phyloP scores from a whole-genome alignment of 805 yeast species.

The Spathaspora girioi region DNA sequence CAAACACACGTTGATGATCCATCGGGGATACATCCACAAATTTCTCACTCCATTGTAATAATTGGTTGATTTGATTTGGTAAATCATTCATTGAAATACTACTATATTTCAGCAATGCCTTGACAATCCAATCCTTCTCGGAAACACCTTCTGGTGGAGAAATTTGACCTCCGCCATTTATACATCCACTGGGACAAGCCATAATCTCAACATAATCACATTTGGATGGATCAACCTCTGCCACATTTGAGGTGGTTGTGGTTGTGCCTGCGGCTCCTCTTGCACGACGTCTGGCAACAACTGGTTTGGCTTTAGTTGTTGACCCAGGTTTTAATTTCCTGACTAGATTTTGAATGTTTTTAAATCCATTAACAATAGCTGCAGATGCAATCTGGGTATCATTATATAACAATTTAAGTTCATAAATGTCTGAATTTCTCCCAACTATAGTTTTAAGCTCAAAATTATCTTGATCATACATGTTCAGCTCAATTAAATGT shows the following conservation, averaged over 20 bases:
- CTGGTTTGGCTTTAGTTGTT: conserved; percentile 24
- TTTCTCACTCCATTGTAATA: conserved; percentile 29
- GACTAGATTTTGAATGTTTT: conserved; percentile 91
- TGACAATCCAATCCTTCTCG: conserved; percentile 44
- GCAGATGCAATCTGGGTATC: conserved; percentile 43
- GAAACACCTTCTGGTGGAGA: conserved; percentile 23
- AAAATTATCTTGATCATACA: conserved; percentile 17
- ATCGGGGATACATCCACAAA: conserved; percentile 30
- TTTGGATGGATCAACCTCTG: conserved; percentile 54
- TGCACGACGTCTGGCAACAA: conserved; percentile 44
- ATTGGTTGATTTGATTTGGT: conserved; percentile 11
- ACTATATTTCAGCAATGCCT: conserved; percentile 32
- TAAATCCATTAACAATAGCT: conserved; percentile 81
- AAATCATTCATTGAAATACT: conserved; percentile 22
- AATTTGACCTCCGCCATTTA: conserved; percentile 94
- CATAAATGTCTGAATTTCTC: conserved; percentile 73
- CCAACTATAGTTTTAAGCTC: conserved; percentile 49
- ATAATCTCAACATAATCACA: conserved; percentile 88
- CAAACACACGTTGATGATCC: conserved; percentile 33
- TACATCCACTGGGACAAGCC: conserved; percentile 99
- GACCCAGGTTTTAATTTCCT: conserved; percentile 59
- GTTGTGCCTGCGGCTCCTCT: conserved; percentile 17
- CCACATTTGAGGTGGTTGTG: conserved; percentile 7
- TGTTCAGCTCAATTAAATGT: conserved; percentile 14
- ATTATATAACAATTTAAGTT: conserved; percentile 51